Base-by-base conservation (phyloP, 805 yeast genomes). In the Cyberlindnera sargentensis region DNA sequence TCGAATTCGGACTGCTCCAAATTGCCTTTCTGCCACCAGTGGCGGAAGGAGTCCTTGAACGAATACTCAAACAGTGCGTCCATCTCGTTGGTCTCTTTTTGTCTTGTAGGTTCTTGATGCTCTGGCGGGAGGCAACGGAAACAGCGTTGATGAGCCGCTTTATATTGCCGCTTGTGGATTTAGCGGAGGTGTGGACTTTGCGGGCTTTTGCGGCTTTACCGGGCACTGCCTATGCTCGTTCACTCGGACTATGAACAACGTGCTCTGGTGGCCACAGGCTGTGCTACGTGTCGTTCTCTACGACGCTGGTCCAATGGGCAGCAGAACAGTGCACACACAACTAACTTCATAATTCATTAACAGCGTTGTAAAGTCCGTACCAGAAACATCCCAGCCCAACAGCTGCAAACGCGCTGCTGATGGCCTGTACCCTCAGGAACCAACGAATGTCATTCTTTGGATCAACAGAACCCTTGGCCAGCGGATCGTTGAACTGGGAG, bases 1-100 rank as follows among this genome's bases (percentile, higher is more conserved):
- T 67, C 66, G 20, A 64, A 57, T 52, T 80, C 78, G n/a, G 75
- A 64, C 27, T 57, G 47, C 3, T 48, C 59, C 27, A 70, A 54
- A 7, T 63, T 51, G 5, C 60, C 53, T 11, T 68, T 61, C 7
- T 52, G 46, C 56, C 62, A 58, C 79, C 79, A 74, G 48, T 73
- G 75, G 37, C 53, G 47, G 41, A 62, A 61, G 3, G 77, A 66
- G 8, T 66, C 68, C 8, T 51, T 35, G 40, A 62, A 63, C 2
- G 53, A 45, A 30, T 45, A 43, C 9, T 32, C 29, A 3, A 31
- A n/a, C 4, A 32, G 27, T 6, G 41, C 30, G 4, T 38, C 41
- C 41, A 38, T 38, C 20, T 15, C 20, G 20, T 15, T 15, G 20
- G 20, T 15, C 20, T 15, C 20, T 15, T 15, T 15, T 15, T 15